Conservation (phyloP, 140 eudicot species). For the Stevia rebaudiana region DNA sequence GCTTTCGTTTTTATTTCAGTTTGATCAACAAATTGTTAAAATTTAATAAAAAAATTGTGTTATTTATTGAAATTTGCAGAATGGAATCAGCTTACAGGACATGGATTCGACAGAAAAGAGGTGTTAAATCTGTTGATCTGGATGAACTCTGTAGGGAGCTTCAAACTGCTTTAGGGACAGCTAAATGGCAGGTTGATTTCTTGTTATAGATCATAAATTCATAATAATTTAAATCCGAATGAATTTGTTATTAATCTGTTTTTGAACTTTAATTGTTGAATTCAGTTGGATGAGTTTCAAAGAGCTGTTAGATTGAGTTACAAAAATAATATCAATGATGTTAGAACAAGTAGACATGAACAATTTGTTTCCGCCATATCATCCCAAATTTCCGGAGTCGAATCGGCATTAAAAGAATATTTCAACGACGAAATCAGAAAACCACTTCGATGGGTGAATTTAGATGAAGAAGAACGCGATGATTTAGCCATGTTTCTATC, state of each 20-base stretch:
- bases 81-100: constrained; percentile 92
- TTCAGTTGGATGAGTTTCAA: constrained; percentile 89
- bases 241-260: not conserved
- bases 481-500: constrained; percentile 86
- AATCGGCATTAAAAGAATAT: constrained; percentile 48
- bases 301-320: constrained; percentile 73
- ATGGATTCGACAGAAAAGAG: constrained; percentile 71
- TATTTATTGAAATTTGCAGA: constrained; percentile 23
- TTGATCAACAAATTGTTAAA: not conserved
- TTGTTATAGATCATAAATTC: not conserved
- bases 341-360: constrained; percentile 50
- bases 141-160: constrained; percentile 75
- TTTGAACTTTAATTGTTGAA: constrained; percentile 7
- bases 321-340: constrained; percentile 49
- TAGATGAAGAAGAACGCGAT: constrained; percentile 77
- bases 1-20: not conserved
- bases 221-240: not conserved
- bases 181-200: constrained; percentile 91
- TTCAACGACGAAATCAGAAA: constrained; percentile 43
- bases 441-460: constrained; percentile 82
- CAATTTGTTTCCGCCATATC: constrained; percentile 73
- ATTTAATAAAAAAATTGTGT: not conserved
- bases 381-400: constrained; percentile 68
- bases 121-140: constrained; percentile 35
- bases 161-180: constrained; percentile 88